Percentiles rank a stretch among this genome's conserved stretches.
Conservation (phyloP, 306 rosid species). For the Inga oerstediana region DNA sequence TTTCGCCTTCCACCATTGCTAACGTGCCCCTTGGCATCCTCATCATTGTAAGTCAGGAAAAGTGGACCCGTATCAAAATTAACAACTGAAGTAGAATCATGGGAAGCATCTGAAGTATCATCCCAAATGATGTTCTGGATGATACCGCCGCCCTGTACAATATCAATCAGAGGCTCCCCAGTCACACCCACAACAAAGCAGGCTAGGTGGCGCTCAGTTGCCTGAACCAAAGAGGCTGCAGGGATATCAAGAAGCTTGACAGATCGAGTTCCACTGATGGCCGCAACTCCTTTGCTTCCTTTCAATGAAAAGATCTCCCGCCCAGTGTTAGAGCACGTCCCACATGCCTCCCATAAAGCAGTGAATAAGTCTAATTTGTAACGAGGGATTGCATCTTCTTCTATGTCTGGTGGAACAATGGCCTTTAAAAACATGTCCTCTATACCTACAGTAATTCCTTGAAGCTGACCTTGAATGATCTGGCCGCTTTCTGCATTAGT, state of each 20-base stretch:
- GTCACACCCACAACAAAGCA: constrained; percentile 75
- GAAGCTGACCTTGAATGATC: constrained; percentile 82
- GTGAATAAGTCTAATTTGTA: constrained; percentile 71
- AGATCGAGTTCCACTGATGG: constrained; percentile 83
- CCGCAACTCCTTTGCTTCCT: constrained; percentile 89
- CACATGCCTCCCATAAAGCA: constrained; percentile 98
- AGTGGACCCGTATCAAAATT: constrained; percentile 62
- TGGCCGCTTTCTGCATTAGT: constrained; percentile 83
- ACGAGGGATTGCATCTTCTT: constrained; percentile 49
- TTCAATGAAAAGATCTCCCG: constrained; percentile 79
- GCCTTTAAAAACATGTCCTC: constrained; percentile 97
- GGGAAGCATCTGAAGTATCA: constrained; percentile 45
- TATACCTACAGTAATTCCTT: constrained; percentile 76
- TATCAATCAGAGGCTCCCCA: constrained; percentile 74
- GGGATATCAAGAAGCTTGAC: constrained; percentile 87
- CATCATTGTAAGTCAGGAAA: constrained; percentile 69
- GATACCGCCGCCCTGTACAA: constrained; percentile 67
- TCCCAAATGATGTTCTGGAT: constrained; percentile 76
- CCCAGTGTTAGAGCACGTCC: constrained; percentile 72
- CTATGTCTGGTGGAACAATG: constrained; percentile 62
- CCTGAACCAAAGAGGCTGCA: constrained; percentile 66
- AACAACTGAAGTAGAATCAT: constrained; percentile 37
- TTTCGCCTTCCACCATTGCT: constrained; percentile 53
- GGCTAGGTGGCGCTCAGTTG: constrained; percentile 73
- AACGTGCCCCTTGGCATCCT: constrained; percentile 45